Percentiles rank a stretch among this genome's conserved stretches.
Evolutionary conservation across 805 yeast genomes (phyloP).

Genomic region (Candida pseudofarinosa): DNA sequence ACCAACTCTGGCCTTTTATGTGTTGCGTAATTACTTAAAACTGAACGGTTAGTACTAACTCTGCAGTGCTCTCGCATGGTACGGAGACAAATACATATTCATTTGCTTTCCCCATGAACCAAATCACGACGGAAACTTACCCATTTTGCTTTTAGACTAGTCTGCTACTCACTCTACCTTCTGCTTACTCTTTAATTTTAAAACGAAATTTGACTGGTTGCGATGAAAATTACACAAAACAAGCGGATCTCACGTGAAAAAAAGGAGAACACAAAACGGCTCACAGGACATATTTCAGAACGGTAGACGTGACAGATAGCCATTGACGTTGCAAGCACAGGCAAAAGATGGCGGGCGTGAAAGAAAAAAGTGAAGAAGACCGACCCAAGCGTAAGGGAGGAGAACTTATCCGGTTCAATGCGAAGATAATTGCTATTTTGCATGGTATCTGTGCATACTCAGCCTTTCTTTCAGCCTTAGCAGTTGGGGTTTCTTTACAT

Average conservation of each 20-base stretch:
- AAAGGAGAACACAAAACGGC: not conserved
- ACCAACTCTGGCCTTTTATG: constrained; percentile 64
- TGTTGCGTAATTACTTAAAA: constrained; percentile 31
- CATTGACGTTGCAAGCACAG: not conserved
- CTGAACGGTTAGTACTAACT: constrained; percentile 9
- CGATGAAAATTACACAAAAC: not conserved
- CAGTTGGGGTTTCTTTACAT: constrained; percentile 73
- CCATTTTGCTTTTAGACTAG: not conserved
- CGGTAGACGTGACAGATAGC: not conserved
- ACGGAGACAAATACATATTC: constrained; percentile 17
- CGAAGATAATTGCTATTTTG: constrained; percentile 60
- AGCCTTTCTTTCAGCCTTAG: constrained; percentile 73
- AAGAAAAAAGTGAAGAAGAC: not conserved
- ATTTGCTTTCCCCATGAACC: constrained; percentile 7
- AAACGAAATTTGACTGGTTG: constrained; percentile 9
- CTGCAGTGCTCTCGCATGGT: not conserved
- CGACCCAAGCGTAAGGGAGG: not conserved
- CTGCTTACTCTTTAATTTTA: constrained; percentile 3
- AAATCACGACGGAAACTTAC: not conserved
- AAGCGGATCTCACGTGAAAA: not conserved
- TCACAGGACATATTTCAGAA: not conserved
- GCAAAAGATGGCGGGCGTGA: not conserved
- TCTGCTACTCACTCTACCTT: not conserved
- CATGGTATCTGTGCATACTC: constrained; percentile 69
- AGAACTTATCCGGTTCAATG: constrained; percentile 44